These are phyloP conservation scores for Hypomyces rosellus DNA, from an alignment of 2,329 filamentous ascomycete species.

Conservation along the genomic window DNA sequence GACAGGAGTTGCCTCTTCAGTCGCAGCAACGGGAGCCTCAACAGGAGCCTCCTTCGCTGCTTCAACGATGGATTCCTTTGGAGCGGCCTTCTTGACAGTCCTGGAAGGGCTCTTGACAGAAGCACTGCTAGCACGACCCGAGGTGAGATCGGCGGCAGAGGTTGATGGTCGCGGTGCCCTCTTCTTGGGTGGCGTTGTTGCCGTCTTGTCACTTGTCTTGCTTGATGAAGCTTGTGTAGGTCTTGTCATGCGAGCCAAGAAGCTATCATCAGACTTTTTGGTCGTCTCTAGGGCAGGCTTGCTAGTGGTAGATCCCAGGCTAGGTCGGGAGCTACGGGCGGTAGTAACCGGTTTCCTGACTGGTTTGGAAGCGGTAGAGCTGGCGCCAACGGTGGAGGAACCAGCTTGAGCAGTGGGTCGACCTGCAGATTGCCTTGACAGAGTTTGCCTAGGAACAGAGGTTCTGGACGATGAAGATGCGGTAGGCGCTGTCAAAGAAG, in stretches of 20 bases:
- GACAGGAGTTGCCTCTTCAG: background rate
- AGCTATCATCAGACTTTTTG: conserved; percentile 56
- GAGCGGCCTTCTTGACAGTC: background rate
- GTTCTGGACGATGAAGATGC: conserved; percentile 61
- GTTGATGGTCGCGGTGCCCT: conserved; percentile 19
- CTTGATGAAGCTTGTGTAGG: conserved; percentile 64
- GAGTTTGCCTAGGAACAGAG: conserved; percentile 16
- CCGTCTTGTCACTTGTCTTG: conserved; percentile 59
- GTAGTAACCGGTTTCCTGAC: conserved; percentile 42
- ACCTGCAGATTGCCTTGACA: conserved; percentile 26
- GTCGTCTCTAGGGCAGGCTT: conserved; percentile 33
- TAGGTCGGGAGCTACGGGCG: conserved; percentile 41
- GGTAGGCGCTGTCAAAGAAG: conserved; percentile 63
- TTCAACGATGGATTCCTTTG: background rate
- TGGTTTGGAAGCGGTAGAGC: conserved; percentile 19
- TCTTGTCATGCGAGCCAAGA: conserved; percentile 76
- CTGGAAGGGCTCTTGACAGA: conserved; percentile 1
- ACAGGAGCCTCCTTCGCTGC: background rate
- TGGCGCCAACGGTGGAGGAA: conserved; percentile 19
- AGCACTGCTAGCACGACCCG: conserved; percentile 11
- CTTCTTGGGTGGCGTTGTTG: conserved; percentile 44
- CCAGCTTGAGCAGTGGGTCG: conserved; percentile 31
- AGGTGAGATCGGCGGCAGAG: conserved; percentile 14
- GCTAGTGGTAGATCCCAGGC: conserved; percentile 54
- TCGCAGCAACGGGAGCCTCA: background rate